Base-by-base conservation (phyloP, 202 grass and related monocot genomes). In the Elaeis oleifera region DNA sequence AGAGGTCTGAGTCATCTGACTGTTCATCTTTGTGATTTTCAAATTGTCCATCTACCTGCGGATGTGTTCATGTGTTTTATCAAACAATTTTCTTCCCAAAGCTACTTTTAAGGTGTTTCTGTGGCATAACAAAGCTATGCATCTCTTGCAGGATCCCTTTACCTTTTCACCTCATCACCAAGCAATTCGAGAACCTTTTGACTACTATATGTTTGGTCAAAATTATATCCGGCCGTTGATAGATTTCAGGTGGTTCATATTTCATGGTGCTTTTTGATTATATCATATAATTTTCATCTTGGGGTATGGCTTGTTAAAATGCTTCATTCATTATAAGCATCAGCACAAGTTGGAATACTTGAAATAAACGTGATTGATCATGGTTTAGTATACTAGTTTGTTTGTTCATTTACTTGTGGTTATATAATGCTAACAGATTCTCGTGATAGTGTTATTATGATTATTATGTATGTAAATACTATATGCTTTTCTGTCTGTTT, bases 171-270 rank as follows among this genome's bases (percentile, higher is more conserved):
- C 94, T 75, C 80, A 86, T 89, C 94, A 99, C 70, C 86, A 86
- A 74, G 88, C 88, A 26, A 19, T 97, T 69, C 85, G 82, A 74
- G 82, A 99, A 77, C 94, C 88, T 53, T 99, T 99, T 53, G 94
- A 99, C 66, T 99, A 99, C 66, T 99, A 89, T 54, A 86, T 77
- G 75, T 92, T 99, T 65, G 94, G 94, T 84, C 94, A 97, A 77
- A 89, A 99, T 82, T 99, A 99, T 60, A 82, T 99, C 48, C 79
- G 82, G 53, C 84, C 85, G 32, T 65, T 92, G 77, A 26, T 89
- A 65, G 80, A 99, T 80, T 99, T 82, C 59, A 89, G 94, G 94
- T 96, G 75, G 78, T 77, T 51, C 39, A 74, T 71, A 63, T 73
- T 82, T 59, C 76, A n/a, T 53, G 53, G 4, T n/a, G 11, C 1